A percentile compares a stretch with the other conserved stretches of the same genome.
Conservation (phyloP, 352 stramenopile species). For the Globisporangium cylindrosporum region DNA sequence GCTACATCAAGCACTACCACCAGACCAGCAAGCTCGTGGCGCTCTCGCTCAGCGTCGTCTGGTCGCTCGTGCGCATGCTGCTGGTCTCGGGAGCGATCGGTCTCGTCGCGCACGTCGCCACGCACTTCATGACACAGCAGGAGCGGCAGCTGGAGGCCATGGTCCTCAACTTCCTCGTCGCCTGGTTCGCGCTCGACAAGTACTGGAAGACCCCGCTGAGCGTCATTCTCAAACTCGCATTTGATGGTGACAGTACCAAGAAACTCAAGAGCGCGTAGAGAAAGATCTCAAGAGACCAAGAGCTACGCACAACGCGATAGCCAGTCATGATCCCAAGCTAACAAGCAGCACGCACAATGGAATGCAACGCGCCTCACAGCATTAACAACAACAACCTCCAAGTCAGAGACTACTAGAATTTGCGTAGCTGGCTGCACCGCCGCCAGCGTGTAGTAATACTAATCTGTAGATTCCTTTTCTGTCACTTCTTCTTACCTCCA, state of each 20-base stretch:
- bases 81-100: constrained; percentile 39
- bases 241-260: not conserved
- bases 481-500: constrained; percentile 32
- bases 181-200: constrained; percentile 71
- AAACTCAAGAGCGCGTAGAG: constrained; percentile 30
- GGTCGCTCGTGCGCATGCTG: constrained; percentile 46
- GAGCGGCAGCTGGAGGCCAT: constrained; percentile 49
- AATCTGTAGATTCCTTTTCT: not conserved
- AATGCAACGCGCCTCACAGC: constrained; percentile 8
- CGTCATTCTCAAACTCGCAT: constrained; percentile 27
- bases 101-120: constrained; percentile 54
- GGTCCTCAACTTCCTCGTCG: constrained; percentile 57
- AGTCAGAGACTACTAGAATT: not conserved
- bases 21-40: constrained; percentile 31
- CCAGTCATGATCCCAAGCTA: not conserved
- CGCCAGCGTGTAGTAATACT: not conserved
- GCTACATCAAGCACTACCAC: constrained; percentile 52
- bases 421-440: not conserved
- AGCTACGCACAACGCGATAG: not conserved
- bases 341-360: constrained; percentile 13
- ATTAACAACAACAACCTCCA: not conserved
- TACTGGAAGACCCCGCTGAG: constrained; percentile 59
- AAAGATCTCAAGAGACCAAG: not conserved
- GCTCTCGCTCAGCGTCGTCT: constrained; percentile 34
- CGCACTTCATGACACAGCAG: constrained; percentile 47